Evolutionary conservation across 345 rosid genomes (phyloP).

Genomic region (Salix brachista): DNA sequence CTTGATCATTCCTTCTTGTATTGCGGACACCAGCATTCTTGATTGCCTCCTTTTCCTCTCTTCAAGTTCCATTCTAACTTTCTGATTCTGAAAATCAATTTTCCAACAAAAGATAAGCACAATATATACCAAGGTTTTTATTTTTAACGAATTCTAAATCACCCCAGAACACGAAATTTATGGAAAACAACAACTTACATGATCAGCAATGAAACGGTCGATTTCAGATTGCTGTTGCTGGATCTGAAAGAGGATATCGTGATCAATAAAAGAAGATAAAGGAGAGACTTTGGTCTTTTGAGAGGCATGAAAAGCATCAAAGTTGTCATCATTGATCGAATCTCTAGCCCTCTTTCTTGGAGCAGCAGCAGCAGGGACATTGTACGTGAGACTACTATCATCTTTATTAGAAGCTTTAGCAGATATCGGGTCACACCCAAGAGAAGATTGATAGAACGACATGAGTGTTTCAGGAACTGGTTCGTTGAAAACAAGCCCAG

Average conservation of each 20-base stretch:
- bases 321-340: conserved; percentile 13
- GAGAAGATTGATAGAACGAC: conserved; percentile 32
- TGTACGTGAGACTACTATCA: conserved; percentile 53
- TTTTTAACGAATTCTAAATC: neutral
- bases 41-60: conserved; percentile 54
- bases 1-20: conserved; percentile 40
- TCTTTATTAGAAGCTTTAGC: conserved; percentile 38
- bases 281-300: conserved; percentile 38
- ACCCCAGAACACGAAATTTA: neutral
- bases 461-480: conserved; percentile 24
- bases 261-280: conserved; percentile 33
- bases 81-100: conserved; percentile 37
- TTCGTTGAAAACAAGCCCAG: conserved; percentile 21
- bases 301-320: conserved; percentile 20
- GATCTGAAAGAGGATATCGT: conserved; percentile 39
- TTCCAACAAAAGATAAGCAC: neutral
- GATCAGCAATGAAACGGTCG: conserved; percentile 47
- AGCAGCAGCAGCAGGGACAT: conserved; percentile 24
- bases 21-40: conserved; percentile 41
- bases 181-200: conserved; percentile 25
- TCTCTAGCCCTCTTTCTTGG: conserved; percentile 47
- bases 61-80: conserved; percentile 55
- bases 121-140: neutral
- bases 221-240: conserved; percentile 58
- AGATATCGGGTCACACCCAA: conserved; percentile 32